Evolutionary conservation across 352 stramenopile genomes (phyloP).

Genomic region (Globisporangium splendens): DNA sequence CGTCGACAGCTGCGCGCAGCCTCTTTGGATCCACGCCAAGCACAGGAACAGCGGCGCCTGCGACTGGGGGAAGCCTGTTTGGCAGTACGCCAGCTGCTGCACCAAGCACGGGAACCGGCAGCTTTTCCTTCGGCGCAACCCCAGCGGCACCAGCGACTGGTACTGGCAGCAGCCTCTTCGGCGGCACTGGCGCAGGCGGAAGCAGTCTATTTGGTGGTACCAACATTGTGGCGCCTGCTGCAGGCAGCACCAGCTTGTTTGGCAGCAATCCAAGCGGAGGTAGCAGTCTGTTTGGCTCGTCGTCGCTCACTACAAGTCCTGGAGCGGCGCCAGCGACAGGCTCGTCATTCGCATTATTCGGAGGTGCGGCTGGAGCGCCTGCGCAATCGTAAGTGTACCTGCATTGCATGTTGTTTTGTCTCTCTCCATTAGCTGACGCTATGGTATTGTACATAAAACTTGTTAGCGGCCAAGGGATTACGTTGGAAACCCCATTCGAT

Average conservation of each 20-base stretch:
- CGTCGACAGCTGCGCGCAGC: slow-evolving; percentile 11
- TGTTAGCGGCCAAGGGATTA: slow-evolving; percentile 30
- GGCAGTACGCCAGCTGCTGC: slow-evolving; percentile 12
- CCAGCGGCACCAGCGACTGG: neutral
- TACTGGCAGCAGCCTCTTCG: slow-evolving; percentile 21
- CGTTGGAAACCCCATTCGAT: slow-evolving; percentile 74
- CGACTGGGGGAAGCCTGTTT: slow-evolving; percentile 19
- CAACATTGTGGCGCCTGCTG: slow-evolving; percentile 2
- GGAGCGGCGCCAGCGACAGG: slow-evolving; percentile 5
- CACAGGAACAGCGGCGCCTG: neutral
- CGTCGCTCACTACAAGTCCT: neutral
- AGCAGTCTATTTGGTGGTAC: slow-evolving; percentile 18
- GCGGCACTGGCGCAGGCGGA: slow-evolving; percentile 11
- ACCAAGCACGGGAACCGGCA: slow-evolving; percentile 9
- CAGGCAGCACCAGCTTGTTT: slow-evolving; percentile 11
- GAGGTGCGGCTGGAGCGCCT: neutral
- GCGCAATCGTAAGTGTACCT: slow-evolving; percentile 11
- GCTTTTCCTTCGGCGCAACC: slow-evolving; percentile 19
- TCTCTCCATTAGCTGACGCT: neutral
- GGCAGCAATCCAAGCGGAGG: neutral
- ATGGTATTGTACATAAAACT: neutral
- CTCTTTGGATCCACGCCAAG: slow-evolving; percentile 21
- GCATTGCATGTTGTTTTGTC: neutral
- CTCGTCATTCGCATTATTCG: slow-evolving; percentile 22
- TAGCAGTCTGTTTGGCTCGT: neutral